Evolutionary conservation across 2,329 filamentous ascomycete genomes (phyloP).

Genomic region (Cryphonectria radicalis): DNA sequence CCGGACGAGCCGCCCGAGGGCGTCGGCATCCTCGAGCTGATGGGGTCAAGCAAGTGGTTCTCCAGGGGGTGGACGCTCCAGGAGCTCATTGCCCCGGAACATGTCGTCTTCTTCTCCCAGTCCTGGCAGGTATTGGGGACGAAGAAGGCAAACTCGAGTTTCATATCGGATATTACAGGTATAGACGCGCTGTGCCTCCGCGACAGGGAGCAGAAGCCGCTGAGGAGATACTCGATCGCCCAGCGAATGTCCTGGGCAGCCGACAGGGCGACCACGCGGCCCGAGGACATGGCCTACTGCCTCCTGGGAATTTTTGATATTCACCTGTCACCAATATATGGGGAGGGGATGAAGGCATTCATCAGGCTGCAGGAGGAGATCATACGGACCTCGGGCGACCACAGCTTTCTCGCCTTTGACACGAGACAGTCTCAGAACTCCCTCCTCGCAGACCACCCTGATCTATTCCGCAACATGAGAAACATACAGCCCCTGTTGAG

Average conservation of each 20-base stretch:
- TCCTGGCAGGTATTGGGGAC: conserved; percentile 22
- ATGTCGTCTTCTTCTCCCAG: conserved; percentile 30
- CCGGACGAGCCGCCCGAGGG: conserved; percentile 6
- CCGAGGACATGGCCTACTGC: conserved; percentile 37
- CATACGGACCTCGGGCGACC: conserved; percentile 16
- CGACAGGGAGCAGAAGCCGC: conserved; percentile 4
- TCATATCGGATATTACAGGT: conserved; percentile 2
- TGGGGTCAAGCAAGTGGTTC: conserved; percentile 20
- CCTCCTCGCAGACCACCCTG: conserved; percentile 32
- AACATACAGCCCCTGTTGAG: conserved; percentile 25
- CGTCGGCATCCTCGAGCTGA: conserved; percentile 4
- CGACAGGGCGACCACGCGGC: conserved; percentile 30
- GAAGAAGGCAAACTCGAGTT: conserved; percentile 17
- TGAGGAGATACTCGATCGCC: conserved; percentile 28
- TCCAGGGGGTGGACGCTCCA: conserved; percentile 24
- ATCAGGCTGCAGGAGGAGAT: conserved; percentile 37
- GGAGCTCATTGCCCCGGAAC: conserved; percentile 28
- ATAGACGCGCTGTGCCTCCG: conserved; percentile 16
- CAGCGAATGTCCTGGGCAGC: conserved; percentile 37
- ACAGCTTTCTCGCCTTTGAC: conserved; percentile 30
- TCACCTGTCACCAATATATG: conserved; percentile 38
- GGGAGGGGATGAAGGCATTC: conserved; percentile 36
- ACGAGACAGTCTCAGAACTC: conserved; percentile 27
- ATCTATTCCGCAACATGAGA: conserved; percentile 24
- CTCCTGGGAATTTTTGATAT: conserved; percentile 37